Percentiles rank a stretch among this genome's conserved stretches.
Evolutionary conservation across 768 basidiomycete species (phyloP).

Genomic region (Russula lepida): DNA sequence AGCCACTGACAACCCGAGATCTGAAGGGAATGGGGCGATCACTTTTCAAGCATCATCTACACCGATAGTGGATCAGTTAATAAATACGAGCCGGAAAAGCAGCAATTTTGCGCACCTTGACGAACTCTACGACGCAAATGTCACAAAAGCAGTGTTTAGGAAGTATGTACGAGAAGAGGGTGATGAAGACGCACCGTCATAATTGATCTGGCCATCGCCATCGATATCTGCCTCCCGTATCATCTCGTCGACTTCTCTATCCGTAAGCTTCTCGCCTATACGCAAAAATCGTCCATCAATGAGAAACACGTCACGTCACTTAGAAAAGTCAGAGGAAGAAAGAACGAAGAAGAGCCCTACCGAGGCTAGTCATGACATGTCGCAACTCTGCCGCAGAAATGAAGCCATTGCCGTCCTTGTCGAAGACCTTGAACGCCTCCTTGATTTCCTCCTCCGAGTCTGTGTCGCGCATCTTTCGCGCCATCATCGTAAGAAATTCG

Average conservation of each 20-base stretch:
- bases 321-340: no score
- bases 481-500: constrained; percentile 81
- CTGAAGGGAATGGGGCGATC: constrained; percentile 19
- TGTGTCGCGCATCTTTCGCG: constrained; percentile 83
- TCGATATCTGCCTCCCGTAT: constrained; percentile 94
- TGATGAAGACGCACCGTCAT: constrained; percentile 47
- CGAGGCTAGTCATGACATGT: constrained; percentile 87
- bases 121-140: constrained; percentile 48
- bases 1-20: background rate
- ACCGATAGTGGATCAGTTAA: constrained; percentile 12
- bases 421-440: constrained; percentile 96
- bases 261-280: constrained; percentile 77
- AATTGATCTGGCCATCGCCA: constrained; percentile 91
- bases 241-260: constrained; percentile 90
- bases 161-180: background rate
- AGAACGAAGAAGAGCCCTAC: constrained; percentile 36
- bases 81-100: constrained; percentile 3
- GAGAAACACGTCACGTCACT: background rate
- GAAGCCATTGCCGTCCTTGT: constrained; percentile 90
- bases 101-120: constrained; percentile 41
- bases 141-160: constrained; percentile 6
- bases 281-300: background rate
- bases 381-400: constrained; percentile 82
- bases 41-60: constrained; percentile 73
- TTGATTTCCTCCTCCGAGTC: constrained; percentile 92